Evolutionary conservation across 306 rosid genomes (phyloP).

Genomic region (Aeschynomene evenia): DNA sequence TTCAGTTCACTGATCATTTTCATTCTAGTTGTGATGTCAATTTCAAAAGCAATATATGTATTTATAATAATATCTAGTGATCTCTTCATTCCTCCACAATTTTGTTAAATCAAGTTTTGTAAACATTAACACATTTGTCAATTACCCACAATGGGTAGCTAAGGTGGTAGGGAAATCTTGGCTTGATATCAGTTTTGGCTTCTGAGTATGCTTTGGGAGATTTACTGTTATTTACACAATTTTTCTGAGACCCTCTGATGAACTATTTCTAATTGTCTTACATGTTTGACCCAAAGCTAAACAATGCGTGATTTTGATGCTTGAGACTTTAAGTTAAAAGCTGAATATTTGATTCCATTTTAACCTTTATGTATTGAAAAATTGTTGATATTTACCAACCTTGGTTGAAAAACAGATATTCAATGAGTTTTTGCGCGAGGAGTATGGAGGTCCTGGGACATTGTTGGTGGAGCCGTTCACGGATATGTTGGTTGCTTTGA

Average conservation of each 20-base stretch:
- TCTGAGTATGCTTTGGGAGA: neutral
- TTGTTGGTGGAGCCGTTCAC: constrained; percentile 82
- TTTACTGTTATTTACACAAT: neutral
- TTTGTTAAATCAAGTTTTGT: constrained; percentile 15
- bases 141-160: neutral
- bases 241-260: neutral
- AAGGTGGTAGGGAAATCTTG: neutral
- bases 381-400: constrained; percentile 26
- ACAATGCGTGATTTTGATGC: constrained; percentile 29
- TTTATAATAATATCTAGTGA: constrained; percentile 12
- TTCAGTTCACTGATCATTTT: constrained; percentile 16
- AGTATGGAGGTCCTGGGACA: constrained; percentile 80
- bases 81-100: constrained; percentile 3
- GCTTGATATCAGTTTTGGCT: neutral
- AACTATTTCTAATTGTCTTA: constrained; percentile 9
- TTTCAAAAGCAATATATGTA: constrained; percentile 8
- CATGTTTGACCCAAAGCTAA: constrained; percentile 25
- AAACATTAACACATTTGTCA: neutral
- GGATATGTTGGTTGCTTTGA: constrained; percentile 36
- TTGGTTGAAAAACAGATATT: constrained; percentile 49
- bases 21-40: constrained; percentile 28
- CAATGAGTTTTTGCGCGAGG: constrained; percentile 56
- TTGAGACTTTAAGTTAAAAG: constrained; percentile 32
- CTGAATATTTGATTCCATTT: constrained; percentile 28
- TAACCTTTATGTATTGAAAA: constrained; percentile 23